Percentiles rank a stretch among this genome's conserved stretches.
These are phyloP conservation scores for Aspergillus kassunensis DNA, from an alignment of 495 filamentous ascomycete species.

Conservation along the genomic window DNA sequence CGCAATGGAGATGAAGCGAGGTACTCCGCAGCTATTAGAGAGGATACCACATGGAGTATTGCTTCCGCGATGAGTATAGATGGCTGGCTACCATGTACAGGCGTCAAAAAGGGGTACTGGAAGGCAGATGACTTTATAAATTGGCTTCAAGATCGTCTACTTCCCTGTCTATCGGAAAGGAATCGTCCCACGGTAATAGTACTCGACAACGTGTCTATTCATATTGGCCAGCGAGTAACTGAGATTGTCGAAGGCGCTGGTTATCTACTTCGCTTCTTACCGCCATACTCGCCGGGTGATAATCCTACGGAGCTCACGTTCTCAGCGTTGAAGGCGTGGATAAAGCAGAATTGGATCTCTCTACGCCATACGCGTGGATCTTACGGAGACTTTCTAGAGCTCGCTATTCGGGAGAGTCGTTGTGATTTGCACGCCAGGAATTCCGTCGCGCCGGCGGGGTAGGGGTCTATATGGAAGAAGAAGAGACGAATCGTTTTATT, in stretches of 20 bases:
- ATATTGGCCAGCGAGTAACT: background rate
- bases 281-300: background rate
- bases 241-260: background rate
- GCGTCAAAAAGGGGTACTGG: background rate
- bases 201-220: background rate
- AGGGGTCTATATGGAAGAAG: background rate
- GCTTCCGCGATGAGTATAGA: background rate
- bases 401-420: too few relatives aligned
- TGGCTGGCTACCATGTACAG: background rate
- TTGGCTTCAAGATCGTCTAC: background rate
- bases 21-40: background rate
- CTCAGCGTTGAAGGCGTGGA: background rate
- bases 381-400: too few relatives aligned
- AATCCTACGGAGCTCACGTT: background rate
- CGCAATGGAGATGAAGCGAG: background rate
- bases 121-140: background rate
- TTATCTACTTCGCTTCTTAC: background rate
- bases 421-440: background rate
- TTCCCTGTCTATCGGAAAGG: background rate
- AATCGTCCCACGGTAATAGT: background rate
- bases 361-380: background rate
- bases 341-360: background rate
- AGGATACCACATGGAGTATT: background rate
- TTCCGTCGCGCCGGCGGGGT: background rate
- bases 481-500: background rate